These are phyloP conservation scores for Toxicodendron radicans DNA, from an alignment of 345 rosid genomes.

Conservation along the genomic window DNA sequence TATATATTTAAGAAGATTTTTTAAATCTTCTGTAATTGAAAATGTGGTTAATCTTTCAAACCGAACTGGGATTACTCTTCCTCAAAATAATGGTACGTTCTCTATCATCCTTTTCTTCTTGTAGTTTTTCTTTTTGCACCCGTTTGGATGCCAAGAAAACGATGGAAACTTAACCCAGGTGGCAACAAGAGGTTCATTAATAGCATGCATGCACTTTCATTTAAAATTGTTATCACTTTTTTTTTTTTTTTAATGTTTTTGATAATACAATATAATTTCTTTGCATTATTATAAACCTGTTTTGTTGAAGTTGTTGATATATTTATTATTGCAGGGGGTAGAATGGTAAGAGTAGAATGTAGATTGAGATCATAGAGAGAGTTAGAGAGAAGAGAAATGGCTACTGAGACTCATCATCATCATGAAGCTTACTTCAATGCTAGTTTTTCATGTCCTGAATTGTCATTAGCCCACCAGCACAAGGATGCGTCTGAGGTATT, in stretches of 20 bases:
- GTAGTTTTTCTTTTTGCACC: neutral
- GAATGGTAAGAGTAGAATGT: neutral
- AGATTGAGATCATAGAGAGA: neutral
- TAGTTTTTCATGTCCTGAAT: neutral
- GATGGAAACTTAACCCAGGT: neutral
- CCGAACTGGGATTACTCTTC: too few species aligned
- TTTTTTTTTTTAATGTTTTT: neutral
- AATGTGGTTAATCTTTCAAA: too few species aligned
- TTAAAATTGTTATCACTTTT: neutral
- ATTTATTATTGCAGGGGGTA: neutral
- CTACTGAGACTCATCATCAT: slow-evolving; percentile 1
- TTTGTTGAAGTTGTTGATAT: neutral
- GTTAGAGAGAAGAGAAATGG: neutral
- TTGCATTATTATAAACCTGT: too few species aligned
- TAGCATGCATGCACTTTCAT: neutral
- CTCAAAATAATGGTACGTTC: neutral
- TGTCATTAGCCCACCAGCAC: neutral
- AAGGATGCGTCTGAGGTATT: slow-evolving; percentile 4
- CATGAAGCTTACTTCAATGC: neutral
- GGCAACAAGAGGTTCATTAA: neutral
- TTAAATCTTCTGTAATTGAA: too few species aligned
- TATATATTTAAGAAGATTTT: too few species aligned
- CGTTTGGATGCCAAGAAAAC: slow-evolving; percentile 15
- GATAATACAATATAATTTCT: too few species aligned
- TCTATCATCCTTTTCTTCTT: neutral